Base-by-base conservation (phyloP, 768 basidiomycete species). In the Suillus brevipes region DNA sequence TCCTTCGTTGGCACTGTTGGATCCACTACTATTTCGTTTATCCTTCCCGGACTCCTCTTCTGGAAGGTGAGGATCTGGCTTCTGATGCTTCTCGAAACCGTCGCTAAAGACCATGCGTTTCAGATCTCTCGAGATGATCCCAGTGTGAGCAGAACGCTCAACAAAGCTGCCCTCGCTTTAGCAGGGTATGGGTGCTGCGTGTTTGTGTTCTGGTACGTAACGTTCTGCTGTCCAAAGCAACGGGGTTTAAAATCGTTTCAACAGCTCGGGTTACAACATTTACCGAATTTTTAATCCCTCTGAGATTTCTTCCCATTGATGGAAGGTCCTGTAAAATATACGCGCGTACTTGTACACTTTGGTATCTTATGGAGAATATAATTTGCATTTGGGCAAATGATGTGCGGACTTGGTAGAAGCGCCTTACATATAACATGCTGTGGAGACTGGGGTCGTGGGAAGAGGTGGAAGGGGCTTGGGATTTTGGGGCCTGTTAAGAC, bases 1-100 rank as follows among this genome's bases (percentile, higher is more conserved):
- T 94, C 95, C 5, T 97, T 99, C 73, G 97, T 99, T 43, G 97
- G 97, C 2, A 90, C 95, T 28, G 98, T 95, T 1, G 97, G 97
- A 14, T 97, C 94, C 16, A 97, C 96, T 31, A 97, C 95, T 23
- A 94, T 99, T 65, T 95, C 94, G 1, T 99, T 98, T 79, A 97
- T 99, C 72, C 84, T 97, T 42, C 96, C 95, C 0, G 95, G 94
- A 2, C 78, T 95, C 59, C 91, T 97, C 73, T 97, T 92, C 80
- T 98, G 94, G 90, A 90, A 93, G 89, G 92, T 90, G 69, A 69
- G 79, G 50, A 60, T 25, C 37, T 36, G 6, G 20, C 36, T 66
- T 67, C 59, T 37, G 63, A 66, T 66, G 62, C 58, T 57, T 61
- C 60, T 53, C 61, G 63, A 56, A 64, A 20, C 34, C 12, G 60